These are phyloP conservation scores for Murraya koenigii DNA, from an alignment of 345 rosid genomes.

Conservation along the genomic window DNA sequence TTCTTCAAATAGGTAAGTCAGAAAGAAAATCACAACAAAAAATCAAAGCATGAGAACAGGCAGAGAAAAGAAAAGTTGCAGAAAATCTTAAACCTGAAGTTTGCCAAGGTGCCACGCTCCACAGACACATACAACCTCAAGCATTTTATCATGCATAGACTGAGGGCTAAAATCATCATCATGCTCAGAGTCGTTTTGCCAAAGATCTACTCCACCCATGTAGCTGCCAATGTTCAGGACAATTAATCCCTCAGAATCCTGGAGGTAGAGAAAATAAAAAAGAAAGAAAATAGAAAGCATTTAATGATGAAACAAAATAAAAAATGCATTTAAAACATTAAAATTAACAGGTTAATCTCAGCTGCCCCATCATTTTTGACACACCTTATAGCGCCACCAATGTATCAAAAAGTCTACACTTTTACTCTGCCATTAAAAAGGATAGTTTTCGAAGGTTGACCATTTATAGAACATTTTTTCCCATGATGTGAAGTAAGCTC, in stretches of 20 bases:
- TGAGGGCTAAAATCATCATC: constrained; percentile 68
- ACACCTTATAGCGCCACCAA: neutral
- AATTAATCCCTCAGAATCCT: constrained; percentile 82
- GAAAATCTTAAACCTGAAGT: constrained; percentile 53
- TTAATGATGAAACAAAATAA: neutral
- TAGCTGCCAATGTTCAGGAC: constrained; percentile 84
- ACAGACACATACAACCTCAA: constrained; percentile 73
- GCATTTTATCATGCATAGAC: constrained; percentile 69
- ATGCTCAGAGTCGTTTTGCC: constrained; percentile 78
- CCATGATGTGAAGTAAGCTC: neutral
- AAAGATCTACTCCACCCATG: constrained; percentile 92
- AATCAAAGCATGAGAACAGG: neutral
- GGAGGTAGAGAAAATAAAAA: constrained; percentile 8
- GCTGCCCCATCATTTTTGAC: neutral
- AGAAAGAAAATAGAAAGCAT: neutral
- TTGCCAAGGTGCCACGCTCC: constrained; percentile 96
- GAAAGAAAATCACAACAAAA: neutral
- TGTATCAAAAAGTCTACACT: neutral
- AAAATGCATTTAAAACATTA: neutral
- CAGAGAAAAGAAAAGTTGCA: neutral
- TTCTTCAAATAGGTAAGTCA: too few species aligned
- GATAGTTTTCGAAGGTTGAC: neutral
- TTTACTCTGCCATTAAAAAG: neutral
- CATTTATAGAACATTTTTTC: neutral
- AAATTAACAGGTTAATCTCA: neutral